Base-by-base conservation (phyloP, 441 rosid genomes). In the Isatis lusitanica region DNA sequence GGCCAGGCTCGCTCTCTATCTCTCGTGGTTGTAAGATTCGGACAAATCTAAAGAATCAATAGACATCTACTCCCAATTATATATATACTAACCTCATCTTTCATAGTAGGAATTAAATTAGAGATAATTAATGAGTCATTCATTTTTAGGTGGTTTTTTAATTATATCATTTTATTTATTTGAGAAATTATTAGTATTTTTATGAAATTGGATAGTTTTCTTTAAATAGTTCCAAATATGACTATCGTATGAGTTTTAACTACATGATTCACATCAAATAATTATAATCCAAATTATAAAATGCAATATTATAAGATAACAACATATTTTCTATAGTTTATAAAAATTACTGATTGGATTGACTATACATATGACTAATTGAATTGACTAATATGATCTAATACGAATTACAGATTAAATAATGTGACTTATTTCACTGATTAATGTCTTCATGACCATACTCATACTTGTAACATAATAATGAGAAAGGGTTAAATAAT, bases 11-110 rank as follows among this genome's bases (percentile, higher is more conserved):
- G 9, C 15, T 42, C 21, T 47, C 17, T 52, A 33, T 42, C 68
- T 26, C 17, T 44, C 39, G 53, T 46, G 50, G 69, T 66, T 50
- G 21, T 66, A 24, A 66, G 71, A 51, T 66, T 38, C 47, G 60
- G 53, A 30, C 18, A 26, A 30, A 63, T 64, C 64, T 71, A 62
- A 62, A 51, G 61, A 51, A 8, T 33, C 42, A 62, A 7, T 71
- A 17, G 35, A 50, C 61, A 61, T 70, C 21, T 35, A 35, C 7
- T 68, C 15, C 57, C 35, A 57, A 21, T 12, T 62, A 43, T 30
- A 5, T 35, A 6, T 31, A 38, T 61, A 48, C 40, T 48, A 71
- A 60, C 38, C 24, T 28, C 26, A 47, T 26, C 50, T 36, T 66
- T 47, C 48, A 21, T 56, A 42, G 43, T 17, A 57, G 38, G 26